phyloP scores from a whole-genome alignment of 257 asterid genomes.

The Coffea canephora region DNA sequence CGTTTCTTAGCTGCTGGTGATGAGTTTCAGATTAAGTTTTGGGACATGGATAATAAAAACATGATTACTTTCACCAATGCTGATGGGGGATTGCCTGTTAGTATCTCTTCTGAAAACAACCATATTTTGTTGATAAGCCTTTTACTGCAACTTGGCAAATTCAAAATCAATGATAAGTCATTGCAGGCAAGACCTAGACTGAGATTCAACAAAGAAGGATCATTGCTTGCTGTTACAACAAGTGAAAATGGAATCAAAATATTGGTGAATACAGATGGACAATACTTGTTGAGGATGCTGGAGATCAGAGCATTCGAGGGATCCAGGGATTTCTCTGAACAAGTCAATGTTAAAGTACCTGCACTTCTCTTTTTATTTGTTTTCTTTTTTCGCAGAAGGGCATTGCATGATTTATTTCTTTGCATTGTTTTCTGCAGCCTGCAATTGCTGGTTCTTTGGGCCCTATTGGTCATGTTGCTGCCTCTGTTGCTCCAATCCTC shows the following conservation, averaged over 20 bases:
- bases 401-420: neutral
- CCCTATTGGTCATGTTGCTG: slow-evolving; percentile 57
- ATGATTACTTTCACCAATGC: slow-evolving; percentile 67
- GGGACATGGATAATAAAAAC: slow-evolving; percentile 86
- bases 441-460: slow-evolving; percentile 65
- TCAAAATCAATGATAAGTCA: slow-evolving; percentile 20
- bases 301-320: slow-evolving; percentile 88
- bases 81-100: slow-evolving; percentile 91
- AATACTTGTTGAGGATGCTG: slow-evolving; percentile 82
- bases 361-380: slow-evolving; percentile 5
- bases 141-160: neutral
- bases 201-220: slow-evolving; percentile 87
- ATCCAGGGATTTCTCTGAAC: slow-evolving; percentile 70
- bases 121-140: neutral
- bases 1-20: slow-evolving; percentile 94
- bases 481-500: slow-evolving; percentile 49
- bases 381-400: neutral
- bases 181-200: slow-evolving; percentile 86
- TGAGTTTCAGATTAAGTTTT: slow-evolving; percentile 69
- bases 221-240: slow-evolving; percentile 85
- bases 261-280: slow-evolving; percentile 81
- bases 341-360: slow-evolving; percentile 57
- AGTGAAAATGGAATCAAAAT: slow-evolving; percentile 90
- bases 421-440: slow-evolving; percentile 50
- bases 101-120: slow-evolving; percentile 26